phyloP scores from a whole-genome alignment of 371 early-diverging fungal species.

The Batkoa obscura region DNA sequence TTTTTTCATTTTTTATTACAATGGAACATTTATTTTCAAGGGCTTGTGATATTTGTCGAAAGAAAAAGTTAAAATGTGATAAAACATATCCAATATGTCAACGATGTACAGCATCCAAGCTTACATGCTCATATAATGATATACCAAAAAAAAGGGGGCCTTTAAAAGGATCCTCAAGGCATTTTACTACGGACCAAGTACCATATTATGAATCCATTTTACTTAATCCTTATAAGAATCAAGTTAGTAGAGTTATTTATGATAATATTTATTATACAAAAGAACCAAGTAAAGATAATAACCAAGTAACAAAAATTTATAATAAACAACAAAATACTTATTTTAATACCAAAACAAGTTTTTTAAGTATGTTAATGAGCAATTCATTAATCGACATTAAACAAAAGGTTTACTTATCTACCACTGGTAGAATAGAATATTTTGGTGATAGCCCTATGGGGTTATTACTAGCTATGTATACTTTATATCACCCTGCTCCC shows the following conservation, averaged over 20 bases:
- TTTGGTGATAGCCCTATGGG: neutral
- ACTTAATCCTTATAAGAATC: neutral
- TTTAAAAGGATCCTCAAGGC: neutral
- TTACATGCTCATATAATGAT: constrained; percentile 1
- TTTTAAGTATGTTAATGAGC: neutral
- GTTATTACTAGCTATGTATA: constrained; percentile 2
- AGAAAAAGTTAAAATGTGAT: constrained; percentile 1
- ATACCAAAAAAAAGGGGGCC: neutral
- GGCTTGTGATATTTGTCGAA: neutral
- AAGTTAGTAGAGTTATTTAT: neutral
- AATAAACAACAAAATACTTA: neutral
- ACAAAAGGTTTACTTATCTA: neutral
- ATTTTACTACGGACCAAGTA: neutral
- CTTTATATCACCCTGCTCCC: neutral
- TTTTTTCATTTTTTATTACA: too few relatives aligned
- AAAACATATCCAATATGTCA: neutral
- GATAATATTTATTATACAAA: neutral
- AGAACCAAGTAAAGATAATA: neutral
- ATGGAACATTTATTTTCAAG: too few relatives aligned
- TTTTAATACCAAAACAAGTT: neutral
- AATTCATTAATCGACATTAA: neutral
- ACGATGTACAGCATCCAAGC: neutral
- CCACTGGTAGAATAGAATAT: neutral
- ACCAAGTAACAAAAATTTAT: neutral
- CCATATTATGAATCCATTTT: neutral